Base-by-base conservation (phyloP, 306 rosid genomes). In the Notholithocarpus densiflorus region DNA sequence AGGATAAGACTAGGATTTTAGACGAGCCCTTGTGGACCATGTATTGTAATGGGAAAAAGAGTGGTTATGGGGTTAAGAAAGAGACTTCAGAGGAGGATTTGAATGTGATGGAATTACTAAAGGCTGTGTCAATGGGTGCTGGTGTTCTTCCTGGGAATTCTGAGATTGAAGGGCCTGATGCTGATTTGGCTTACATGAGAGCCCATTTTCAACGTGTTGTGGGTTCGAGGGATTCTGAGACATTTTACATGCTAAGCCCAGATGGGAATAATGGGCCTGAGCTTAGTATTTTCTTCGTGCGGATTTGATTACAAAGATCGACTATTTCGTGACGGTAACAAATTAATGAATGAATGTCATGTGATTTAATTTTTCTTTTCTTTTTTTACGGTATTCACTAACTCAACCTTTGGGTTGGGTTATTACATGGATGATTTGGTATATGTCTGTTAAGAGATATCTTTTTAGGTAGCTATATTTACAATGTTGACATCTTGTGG, bases 1-100 rank as follows among this genome's bases (percentile, higher is more conserved):
- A 87, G 71, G 90, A 92, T 52, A 90, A 79, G 81, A 88, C 90
- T 0, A 71, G n/a, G 77, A 27, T 94, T 2, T 4, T 81, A 48
- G 92, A 94, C 0, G 98, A 94, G 77, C 91, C 87, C 0, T 2
- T 86, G 0, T 94, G 98, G 98, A 83, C 91, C 0, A 94, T 92
- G 94, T 94, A 54, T 8, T 94, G 92, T 55, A 92, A 94, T 0
- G 98, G 97, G 27, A 94, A 94, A 84, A 94, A 92, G 74, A 77
- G 48, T 0, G 98, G 98, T 0, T 92, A 92, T 18, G 96, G 91
- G 4, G 85, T 90, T 9, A 89, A 62, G 82, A 89, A 96, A 73
- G 97, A 90, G 6, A 87, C 97, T 0, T 59, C 86, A 0, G 97
- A 82, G 23, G 97, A 90, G 34, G 98, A 94, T 11, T 77, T 92